Conservation (phyloP, 2,329 filamentous ascomycete species). For the Colletotrichum tofieldiae region DNA sequence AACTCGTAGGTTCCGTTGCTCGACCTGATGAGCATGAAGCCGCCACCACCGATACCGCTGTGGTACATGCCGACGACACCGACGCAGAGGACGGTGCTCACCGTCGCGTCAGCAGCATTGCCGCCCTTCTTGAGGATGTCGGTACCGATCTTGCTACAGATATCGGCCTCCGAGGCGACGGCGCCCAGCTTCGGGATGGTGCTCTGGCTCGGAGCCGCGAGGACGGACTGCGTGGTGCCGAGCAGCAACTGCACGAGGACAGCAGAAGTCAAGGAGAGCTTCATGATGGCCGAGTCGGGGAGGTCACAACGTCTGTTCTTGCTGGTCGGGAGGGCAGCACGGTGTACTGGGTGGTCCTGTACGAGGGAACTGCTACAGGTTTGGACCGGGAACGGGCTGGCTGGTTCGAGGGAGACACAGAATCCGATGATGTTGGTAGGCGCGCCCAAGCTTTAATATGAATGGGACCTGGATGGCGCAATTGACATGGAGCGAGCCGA, state of each 20-base stretch:
- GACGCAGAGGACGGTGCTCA: slow-evolving; percentile 76
- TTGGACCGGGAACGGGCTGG: not conserved
- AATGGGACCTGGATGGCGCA: slow-evolving; percentile 6
- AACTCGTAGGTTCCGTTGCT: slow-evolving; percentile 80
- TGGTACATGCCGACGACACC: slow-evolving; percentile 78
- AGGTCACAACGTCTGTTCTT: not conserved
- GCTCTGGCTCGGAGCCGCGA: slow-evolving; percentile 17
- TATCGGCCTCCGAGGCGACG: slow-evolving; percentile 72
- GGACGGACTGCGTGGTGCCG: slow-evolving; percentile 22
- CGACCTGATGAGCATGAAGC: slow-evolving; percentile 81
- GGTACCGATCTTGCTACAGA: slow-evolving; percentile 74
- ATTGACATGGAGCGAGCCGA: not conserved
- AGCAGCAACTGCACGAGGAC: slow-evolving; percentile 38
- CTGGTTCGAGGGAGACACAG: not conserved
- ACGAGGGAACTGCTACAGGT: not conserved
- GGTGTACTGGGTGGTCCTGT: not conserved
- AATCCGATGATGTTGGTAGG: not conserved
- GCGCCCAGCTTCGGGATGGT: slow-evolving; percentile 62
- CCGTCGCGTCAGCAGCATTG: slow-evolving; percentile 77
- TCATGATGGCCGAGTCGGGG: slow-evolving; percentile 16
- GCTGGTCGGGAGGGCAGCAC: not conserved
- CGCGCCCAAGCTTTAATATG: slow-evolving; percentile 1
- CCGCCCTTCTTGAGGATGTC: slow-evolving; percentile 71
- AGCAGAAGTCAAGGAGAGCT: slow-evolving; percentile 38
- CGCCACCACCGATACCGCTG: slow-evolving; percentile 82